Evolutionary conservation across 495 filamentous ascomycete genomes (phyloP).

Genomic region (Aspergillus kassunensis): DNA sequence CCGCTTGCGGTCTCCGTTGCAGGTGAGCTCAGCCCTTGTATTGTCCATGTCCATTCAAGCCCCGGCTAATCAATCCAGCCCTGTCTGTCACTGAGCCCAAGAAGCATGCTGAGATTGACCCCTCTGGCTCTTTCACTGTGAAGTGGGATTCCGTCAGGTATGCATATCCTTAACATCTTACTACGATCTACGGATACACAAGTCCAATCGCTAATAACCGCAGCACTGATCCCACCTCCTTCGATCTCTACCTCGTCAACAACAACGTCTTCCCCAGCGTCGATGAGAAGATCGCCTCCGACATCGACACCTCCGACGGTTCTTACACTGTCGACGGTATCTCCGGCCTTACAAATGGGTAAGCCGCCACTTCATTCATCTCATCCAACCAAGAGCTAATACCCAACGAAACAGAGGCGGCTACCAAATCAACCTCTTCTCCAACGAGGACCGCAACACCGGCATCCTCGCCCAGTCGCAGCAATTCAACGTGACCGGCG

Average conservation of each 20-base stretch:
- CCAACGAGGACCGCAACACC: slow-evolving; percentile 25
- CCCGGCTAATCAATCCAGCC: slow-evolving; percentile 16
- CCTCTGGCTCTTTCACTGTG: slow-evolving; percentile 28
- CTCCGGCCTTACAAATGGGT: slow-evolving; percentile 26
- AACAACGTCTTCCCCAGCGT: slow-evolving; percentile 37
- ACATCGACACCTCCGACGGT: slow-evolving; percentile 33
- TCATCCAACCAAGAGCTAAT: neutral
- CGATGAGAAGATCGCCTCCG: slow-evolving; percentile 40
- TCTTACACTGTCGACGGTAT: slow-evolving; percentile 30
- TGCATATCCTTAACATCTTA: neutral
- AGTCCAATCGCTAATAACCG: neutral
- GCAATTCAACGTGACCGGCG: slow-evolving; percentile 34
- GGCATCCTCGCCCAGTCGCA: slow-evolving; percentile 41
- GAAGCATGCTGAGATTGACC: slow-evolving; percentile 26
- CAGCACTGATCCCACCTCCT: slow-evolving; percentile 32
- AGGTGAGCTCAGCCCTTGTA: neutral
- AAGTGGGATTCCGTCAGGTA: slow-evolving; percentile 38
- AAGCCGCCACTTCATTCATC: slow-evolving; percentile 2
- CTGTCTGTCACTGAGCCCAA: slow-evolving; percentile 31
- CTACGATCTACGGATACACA: neutral
- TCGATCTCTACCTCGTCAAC: slow-evolving; percentile 39
- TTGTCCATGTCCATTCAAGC: neutral
- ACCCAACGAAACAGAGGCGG: slow-evolving; percentile 23
- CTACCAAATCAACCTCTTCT: slow-evolving; percentile 41
- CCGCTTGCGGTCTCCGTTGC: neutral